phyloP scores from a whole-genome alignment of 139 green algal genomes.

The Tetradesmus obliquus region DNA sequence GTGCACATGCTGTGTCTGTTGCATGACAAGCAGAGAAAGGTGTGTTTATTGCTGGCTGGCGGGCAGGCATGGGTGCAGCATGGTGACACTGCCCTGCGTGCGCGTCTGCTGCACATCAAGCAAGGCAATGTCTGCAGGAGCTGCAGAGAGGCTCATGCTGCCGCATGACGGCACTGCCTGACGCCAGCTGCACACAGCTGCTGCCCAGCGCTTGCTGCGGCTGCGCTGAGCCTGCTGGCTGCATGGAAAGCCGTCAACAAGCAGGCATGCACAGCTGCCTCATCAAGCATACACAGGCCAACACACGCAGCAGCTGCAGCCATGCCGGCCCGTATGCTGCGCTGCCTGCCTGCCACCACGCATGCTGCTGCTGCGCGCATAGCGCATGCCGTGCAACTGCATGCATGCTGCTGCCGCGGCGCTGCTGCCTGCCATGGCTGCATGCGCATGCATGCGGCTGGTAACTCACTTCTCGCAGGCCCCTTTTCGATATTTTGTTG shows the following conservation, averaged over 20 bases:
- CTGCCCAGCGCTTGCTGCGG: no score
- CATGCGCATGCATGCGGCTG: background rate
- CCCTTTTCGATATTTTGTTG: constrained; percentile 96
- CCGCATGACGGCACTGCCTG: no score
- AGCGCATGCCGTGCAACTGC: background rate
- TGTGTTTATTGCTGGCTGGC: no score
- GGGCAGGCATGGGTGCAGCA: no score
- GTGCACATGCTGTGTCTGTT: no score
- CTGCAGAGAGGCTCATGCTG: no score
- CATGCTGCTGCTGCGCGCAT: background rate
- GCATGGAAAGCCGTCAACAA: background rate
- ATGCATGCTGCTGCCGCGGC: background rate
- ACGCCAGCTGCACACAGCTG: no score
- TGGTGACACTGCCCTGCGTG: no score
- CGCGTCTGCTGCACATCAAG: no score
- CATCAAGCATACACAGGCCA: background rate
- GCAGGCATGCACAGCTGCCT: background rate
- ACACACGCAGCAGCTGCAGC: background rate
- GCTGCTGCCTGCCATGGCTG: background rate
- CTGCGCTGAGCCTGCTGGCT: background rate
- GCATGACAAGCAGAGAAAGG: no score
- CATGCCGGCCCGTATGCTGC: background rate
- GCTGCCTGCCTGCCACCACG: background rate
- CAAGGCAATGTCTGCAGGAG: no score
- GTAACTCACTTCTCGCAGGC: constrained; percentile 95